These are phyloP conservation scores for Flaveria bidentis DNA, from an alignment of 129 eudicot genomes.

Conservation along the genomic window DNA sequence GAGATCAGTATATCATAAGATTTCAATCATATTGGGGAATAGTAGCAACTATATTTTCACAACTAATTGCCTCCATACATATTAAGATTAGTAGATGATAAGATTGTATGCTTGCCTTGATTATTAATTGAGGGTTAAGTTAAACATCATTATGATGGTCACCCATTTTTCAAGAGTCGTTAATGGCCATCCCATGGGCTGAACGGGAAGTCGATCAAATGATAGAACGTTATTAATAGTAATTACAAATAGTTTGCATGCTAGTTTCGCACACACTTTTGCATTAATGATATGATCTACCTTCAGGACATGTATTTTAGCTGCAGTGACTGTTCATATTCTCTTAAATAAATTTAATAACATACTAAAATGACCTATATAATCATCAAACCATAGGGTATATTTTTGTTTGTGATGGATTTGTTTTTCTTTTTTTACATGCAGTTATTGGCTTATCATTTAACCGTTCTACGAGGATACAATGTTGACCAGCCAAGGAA, in stretches of 20 bases:
- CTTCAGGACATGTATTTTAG: conserved; percentile 2
- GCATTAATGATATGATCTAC: background rate
- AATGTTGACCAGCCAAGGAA: conserved; percentile 94
- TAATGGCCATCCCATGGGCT: background rate
- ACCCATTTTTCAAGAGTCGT: background rate
- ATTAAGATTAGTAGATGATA: background rate
- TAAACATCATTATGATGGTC: background rate
- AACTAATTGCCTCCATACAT: background rate
- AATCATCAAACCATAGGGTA: background rate
- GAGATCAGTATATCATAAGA: no score
- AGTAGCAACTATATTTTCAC: background rate
- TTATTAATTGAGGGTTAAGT: background rate
- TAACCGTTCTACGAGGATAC: conserved; percentile 71
- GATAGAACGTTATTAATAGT: background rate
- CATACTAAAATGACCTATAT: background rate
- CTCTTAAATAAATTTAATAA: background rate
- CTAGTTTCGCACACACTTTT: background rate
- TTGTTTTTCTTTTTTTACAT: conserved; percentile 5
- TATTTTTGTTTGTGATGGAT: conserved; percentile 1
- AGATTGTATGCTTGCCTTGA: background rate
- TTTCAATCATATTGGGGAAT: background rate
- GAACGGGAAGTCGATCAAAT: background rate
- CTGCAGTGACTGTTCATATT: background rate
- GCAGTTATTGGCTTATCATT: conserved; percentile 84
- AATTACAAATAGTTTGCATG: background rate